Percentiles rank a stretch among this genome's conserved stretches.
phyloP scores from a whole-genome alignment of 2,329 filamentous ascomycete species.

The Epichloe scottii region DNA sequence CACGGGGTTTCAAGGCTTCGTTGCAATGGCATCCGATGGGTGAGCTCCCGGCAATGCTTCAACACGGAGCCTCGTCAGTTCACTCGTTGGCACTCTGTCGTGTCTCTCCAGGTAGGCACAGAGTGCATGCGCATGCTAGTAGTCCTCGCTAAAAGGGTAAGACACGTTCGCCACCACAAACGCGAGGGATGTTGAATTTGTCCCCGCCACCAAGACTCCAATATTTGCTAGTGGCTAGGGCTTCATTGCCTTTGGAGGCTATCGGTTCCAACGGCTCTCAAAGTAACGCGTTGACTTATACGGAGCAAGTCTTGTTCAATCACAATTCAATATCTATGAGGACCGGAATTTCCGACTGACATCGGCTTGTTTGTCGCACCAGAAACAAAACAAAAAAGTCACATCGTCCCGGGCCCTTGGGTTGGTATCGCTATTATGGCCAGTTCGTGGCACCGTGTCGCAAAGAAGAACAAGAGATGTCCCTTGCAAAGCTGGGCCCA shows the following conservation, averaged over 20 bases:
- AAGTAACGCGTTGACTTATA: too few species aligned
- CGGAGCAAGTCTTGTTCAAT: not conserved
- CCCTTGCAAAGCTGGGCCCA: not conserved
- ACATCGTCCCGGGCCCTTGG: slow-evolving; percentile 1
- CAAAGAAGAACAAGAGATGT: not conserved
- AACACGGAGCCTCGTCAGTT: too few species aligned
- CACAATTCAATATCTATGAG: not conserved
- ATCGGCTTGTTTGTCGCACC: not conserved
- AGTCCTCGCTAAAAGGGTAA: not conserved
- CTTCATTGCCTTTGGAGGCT: too few species aligned
- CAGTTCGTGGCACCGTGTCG: not conserved
- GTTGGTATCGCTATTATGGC: not conserved
- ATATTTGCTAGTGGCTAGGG: too few species aligned
- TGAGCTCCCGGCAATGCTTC: too few species aligned
- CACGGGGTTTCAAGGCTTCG: too few species aligned
- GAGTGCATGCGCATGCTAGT: too few species aligned
- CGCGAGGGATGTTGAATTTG: not conserved
- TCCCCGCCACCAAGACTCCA: too few species aligned
- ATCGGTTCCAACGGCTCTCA: too few species aligned
- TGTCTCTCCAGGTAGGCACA: too few species aligned
- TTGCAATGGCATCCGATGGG: too few species aligned
- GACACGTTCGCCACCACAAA: slow-evolving; percentile 1
- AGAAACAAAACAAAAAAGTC: not conserved
- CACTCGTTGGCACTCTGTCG: too few species aligned
- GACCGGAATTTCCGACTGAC: not conserved